phyloP scores from a whole-genome alignment of 805 yeast genomes.

The Hanseniaspora meyeri region DNA sequence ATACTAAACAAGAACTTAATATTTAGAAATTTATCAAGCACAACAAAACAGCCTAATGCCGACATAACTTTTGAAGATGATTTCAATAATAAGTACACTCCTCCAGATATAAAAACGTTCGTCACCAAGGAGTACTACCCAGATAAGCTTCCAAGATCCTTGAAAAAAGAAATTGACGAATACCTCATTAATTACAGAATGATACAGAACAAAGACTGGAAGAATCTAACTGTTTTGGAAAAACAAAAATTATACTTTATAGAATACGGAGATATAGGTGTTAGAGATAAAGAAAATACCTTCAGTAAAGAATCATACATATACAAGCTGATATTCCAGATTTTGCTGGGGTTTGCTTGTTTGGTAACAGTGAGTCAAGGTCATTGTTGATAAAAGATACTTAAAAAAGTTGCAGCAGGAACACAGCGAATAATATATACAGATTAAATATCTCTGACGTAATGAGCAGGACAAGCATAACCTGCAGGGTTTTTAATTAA shows the following conservation, averaged over 20 bases:
- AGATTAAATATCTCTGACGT: constrained; percentile 40
- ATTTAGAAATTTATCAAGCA: not conserved
- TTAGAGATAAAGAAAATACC: constrained; percentile 21
- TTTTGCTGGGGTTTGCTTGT: constrained; percentile 18
- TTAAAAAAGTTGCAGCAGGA: constrained; percentile 10
- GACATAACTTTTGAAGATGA: not conserved
- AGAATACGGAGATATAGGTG: constrained; percentile 32
- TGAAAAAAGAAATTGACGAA: constrained; percentile 30
- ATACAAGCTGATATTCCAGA: constrained; percentile 20
- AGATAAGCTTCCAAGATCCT: constrained; percentile 21
- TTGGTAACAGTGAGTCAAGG: constrained; percentile 17
- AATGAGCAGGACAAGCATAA: constrained; percentile 85
- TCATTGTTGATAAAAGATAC: constrained; percentile 18
- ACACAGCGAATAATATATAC: not conserved
- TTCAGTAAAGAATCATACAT: constrained; percentile 14
- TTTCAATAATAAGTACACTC: constrained; percentile 16
- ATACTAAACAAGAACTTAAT: not conserved
- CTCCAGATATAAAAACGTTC: constrained; percentile 26
- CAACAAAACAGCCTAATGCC: not conserved
- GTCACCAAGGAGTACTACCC: constrained; percentile 25
- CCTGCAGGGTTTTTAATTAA: constrained; percentile 71
- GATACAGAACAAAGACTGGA: constrained; percentile 25
- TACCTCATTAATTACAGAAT: constrained; percentile 25
- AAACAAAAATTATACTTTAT: constrained; percentile 27
- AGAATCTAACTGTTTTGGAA: constrained; percentile 22